Percentiles rank a stretch among this genome's conserved stretches.
phyloP scores from a whole-genome alignment of 1,284 basidiomycete genomes.

The Pseudozyma thailandica region DNA sequence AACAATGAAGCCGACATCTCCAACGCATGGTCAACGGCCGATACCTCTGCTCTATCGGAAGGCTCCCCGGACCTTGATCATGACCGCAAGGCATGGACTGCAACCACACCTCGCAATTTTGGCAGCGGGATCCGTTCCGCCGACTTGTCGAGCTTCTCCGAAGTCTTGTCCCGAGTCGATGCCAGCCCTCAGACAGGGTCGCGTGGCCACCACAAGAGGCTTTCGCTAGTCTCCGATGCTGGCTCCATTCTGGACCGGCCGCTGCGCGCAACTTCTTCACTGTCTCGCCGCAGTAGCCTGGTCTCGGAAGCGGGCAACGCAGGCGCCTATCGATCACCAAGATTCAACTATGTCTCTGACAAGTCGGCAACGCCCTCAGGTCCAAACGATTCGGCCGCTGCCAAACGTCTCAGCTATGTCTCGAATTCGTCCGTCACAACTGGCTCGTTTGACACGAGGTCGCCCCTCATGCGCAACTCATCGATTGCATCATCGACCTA shows the following conservation, averaged over 20 bases:
- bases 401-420: constrained; percentile 55
- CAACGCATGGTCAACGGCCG: constrained; percentile 23
- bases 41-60: constrained; percentile 22
- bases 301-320: constrained; percentile 34
- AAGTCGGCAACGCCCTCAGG: constrained; percentile 20
- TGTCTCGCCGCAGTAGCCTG: constrained; percentile 41
- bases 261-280: constrained; percentile 25
- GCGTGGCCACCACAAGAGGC: constrained; percentile 28
- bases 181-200: constrained; percentile 22
- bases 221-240: constrained; percentile 51
- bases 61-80: constrained; percentile 25
- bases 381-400: constrained; percentile 54
- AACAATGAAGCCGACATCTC: constrained; percentile 23
- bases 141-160: constrained; percentile 2
- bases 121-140: constrained; percentile 35
- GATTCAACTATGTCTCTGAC: constrained; percentile 45
- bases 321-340: constrained; percentile 32
- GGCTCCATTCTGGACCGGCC: constrained; percentile 30
- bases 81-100: constrained; percentile 26
- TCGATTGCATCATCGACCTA: constrained; percentile 29
- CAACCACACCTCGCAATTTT: constrained; percentile 47
- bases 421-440: constrained; percentile 38
- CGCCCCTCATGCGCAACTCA: constrained; percentile 29
- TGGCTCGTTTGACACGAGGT: constrained; percentile 20
- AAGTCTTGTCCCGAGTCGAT: constrained; percentile 7